These are phyloP conservation scores for Bombardia bombarda DNA, from an alignment of 495 filamentous ascomycete genomes.

Conservation along the genomic window DNA sequence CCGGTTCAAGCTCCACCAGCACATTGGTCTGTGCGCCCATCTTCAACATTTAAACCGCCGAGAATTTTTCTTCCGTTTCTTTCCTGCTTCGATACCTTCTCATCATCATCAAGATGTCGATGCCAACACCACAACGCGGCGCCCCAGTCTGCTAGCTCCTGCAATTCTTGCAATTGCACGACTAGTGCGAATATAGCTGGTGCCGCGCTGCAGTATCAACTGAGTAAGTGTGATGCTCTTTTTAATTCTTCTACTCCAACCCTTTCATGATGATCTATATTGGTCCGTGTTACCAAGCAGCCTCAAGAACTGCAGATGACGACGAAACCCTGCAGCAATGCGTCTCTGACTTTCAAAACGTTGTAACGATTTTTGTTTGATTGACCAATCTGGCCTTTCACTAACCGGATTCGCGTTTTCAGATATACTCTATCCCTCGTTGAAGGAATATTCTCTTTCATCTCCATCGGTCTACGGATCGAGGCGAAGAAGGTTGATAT, in stretches of 20 bases:
- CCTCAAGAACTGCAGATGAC: conserved; percentile 91
- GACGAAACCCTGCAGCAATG: conserved; percentile 70
- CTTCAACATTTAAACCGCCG: neutral
- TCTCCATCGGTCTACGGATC: neutral
- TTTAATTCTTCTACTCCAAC: conserved; percentile 10
- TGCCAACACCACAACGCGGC: neutral
- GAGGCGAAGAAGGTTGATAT: too few species aligned
- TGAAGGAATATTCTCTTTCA: too few species aligned
- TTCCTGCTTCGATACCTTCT: neutral
- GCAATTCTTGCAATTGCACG: too few species aligned
- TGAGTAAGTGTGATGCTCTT: conserved; percentile 60
- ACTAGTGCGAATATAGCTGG: too few species aligned
- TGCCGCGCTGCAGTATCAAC: too few species aligned
- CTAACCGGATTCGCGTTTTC: conserved; percentile 3
- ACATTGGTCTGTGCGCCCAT: neutral
- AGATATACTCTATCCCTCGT: too few species aligned
- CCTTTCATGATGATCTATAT: conserved; percentile 74
- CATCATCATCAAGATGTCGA: neutral
- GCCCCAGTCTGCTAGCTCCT: too few species aligned
- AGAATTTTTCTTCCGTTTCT: conserved; percentile 3
- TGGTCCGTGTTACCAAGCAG: conserved; percentile 99
- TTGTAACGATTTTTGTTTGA: neutral
- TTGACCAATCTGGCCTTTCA: neutral
- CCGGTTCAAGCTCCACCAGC: too few species aligned
- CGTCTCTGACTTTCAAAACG: conserved; percentile 60